These are phyloP conservation scores for Fusarium cicatricum DNA, from an alignment of 2,329 filamentous ascomycete species.

Conservation along the genomic window DNA sequence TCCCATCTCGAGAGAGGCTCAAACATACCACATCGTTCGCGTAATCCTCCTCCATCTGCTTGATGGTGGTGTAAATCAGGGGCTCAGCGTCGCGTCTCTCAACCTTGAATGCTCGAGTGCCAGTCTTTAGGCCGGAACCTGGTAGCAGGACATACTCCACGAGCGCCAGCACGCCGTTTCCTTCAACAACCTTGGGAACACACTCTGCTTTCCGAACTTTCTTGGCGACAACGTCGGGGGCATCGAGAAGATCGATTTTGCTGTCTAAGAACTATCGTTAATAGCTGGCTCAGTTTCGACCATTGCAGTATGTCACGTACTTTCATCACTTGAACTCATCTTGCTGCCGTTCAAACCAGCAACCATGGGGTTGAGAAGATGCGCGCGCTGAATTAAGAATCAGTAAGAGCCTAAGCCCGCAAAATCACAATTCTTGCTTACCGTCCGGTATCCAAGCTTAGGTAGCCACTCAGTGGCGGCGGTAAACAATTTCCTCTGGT, in stretches of 20 bases:
- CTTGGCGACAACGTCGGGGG: slow-evolving; percentile 75
- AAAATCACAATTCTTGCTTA: slow-evolving; percentile 27
- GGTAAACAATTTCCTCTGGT: slow-evolving; percentile 90
- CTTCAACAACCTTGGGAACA: slow-evolving; percentile 77
- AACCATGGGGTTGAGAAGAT: slow-evolving; percentile 76
- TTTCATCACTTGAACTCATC: slow-evolving; percentile 81
- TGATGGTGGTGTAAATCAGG: slow-evolving; percentile 79
- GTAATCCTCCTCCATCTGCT: slow-evolving; percentile 83
- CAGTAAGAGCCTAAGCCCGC: neutral
- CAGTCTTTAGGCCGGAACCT: slow-evolving; percentile 67
- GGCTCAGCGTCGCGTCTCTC: slow-evolving; percentile 75
- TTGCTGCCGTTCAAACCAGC: slow-evolving; percentile 85
- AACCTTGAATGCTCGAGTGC: slow-evolving; percentile 72
- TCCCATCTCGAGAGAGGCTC: rapidly evolving
- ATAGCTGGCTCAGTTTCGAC: neutral
- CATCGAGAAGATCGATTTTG: slow-evolving; percentile 94
- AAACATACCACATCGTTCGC: slow-evolving; percentile 73
- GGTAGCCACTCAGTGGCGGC: slow-evolving; percentile 86
- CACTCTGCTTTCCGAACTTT: slow-evolving; percentile 89
- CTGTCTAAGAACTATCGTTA: slow-evolving; percentile 61
- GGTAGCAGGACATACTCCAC: slow-evolving; percentile 89
- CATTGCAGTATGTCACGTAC: slow-evolving; percentile 45
- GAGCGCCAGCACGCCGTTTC: slow-evolving; percentile 87
- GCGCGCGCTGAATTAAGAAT: slow-evolving; percentile 44
- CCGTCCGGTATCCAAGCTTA: slow-evolving; percentile 82